Conservation (phyloP, 495 filamentous ascomycete genomes). For the Delitschia confertaspora region DNA sequence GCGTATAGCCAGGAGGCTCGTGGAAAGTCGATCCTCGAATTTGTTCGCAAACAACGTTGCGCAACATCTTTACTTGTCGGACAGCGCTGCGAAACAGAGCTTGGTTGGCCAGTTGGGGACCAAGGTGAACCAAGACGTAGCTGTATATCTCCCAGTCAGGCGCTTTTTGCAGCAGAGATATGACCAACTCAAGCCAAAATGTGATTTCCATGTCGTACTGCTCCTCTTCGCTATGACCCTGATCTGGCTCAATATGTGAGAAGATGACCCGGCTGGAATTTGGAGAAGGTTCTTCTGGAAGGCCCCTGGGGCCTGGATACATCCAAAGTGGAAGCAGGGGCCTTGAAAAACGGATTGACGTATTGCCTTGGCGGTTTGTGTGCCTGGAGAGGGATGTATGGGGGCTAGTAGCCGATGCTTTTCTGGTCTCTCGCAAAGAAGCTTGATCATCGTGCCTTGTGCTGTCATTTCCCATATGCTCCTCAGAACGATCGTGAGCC, state of each 20-base stretch:
- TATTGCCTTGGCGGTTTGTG: slow-evolving; percentile 27
- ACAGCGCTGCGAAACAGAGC: slow-evolving; percentile 67
- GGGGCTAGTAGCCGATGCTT: slow-evolving; percentile 19
- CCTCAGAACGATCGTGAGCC: slow-evolving; percentile 16
- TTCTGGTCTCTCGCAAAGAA: slow-evolving; percentile 23
- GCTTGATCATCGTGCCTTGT: slow-evolving; percentile 17
- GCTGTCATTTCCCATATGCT: slow-evolving; percentile 11
- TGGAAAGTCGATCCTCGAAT: slow-evolving; percentile 64
- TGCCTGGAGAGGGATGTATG: slow-evolving; percentile 34
- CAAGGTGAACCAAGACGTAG: slow-evolving; percentile 79
- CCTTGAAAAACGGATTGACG: slow-evolving; percentile 30
- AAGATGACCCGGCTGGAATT: slow-evolving; percentile 32
- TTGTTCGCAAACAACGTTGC: slow-evolving; percentile 70
- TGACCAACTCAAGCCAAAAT: slow-evolving; percentile 67
- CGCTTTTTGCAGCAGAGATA: slow-evolving; percentile 63
- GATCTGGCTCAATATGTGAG: slow-evolving; percentile 28
- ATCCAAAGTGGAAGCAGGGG: slow-evolving; percentile 49
- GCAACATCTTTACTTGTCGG: slow-evolving; percentile 64
- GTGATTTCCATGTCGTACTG: slow-evolving; percentile 50
- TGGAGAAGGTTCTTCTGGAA: slow-evolving; percentile 38
- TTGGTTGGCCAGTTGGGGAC: slow-evolving; percentile 80
- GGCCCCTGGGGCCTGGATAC: slow-evolving; percentile 41
- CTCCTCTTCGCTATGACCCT: slow-evolving; percentile 14
- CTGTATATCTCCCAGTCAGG: slow-evolving; percentile 92
- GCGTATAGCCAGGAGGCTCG: slow-evolving; percentile 39